phyloP scores from a whole-genome alignment of 2,329 filamentous ascomycete genomes.

The Xylaria sp. region DNA sequence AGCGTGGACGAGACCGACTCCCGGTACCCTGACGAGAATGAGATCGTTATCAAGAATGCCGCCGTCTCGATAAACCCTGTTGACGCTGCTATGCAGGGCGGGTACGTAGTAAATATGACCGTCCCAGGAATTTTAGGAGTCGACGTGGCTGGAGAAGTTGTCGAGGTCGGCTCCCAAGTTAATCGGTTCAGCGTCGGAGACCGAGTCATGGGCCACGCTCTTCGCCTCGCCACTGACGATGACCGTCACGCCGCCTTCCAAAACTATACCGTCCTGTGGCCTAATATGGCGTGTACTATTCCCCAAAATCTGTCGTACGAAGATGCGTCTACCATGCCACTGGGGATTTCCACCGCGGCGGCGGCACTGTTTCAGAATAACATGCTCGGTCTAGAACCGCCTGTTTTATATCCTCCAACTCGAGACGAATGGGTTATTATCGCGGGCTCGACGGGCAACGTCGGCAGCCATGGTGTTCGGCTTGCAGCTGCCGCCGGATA shows the following conservation, averaged over 20 bases:
- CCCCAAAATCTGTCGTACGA: constrained; percentile 34
- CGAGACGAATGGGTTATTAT: constrained; percentile 44
- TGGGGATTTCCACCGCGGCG: constrained; percentile 39
- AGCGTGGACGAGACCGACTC: constrained; percentile 17
- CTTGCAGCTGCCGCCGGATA: constrained; percentile 50
- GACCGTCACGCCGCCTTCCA: constrained; percentile 37
- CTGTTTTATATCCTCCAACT: constrained; percentile 12
- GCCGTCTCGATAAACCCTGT: constrained; percentile 45
- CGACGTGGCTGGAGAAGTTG: constrained; percentile 44
- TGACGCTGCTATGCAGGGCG: constrained; percentile 39
- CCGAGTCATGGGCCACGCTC: constrained; percentile 40
- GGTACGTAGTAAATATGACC: constrained; percentile 40
- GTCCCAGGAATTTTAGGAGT: constrained; percentile 44
- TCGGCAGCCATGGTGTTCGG: constrained; percentile 52
- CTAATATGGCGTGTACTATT: constrained; percentile 30
- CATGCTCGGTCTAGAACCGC: constrained; percentile 31
- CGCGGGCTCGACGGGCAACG: constrained; percentile 47
- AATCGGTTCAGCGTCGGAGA: constrained; percentile 42
- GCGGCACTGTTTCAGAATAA: constrained; percentile 34
- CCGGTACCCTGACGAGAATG: constrained; percentile 27
- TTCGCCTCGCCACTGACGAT: constrained; percentile 30
- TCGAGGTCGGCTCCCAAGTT: constrained; percentile 39
- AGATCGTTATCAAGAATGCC: constrained; percentile 40
- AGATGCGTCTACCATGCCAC: constrained; percentile 37
- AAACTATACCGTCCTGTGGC: constrained; percentile 31